Conservation (phyloP, 805 yeast species). For the Yamadazyma sp. region DNA sequence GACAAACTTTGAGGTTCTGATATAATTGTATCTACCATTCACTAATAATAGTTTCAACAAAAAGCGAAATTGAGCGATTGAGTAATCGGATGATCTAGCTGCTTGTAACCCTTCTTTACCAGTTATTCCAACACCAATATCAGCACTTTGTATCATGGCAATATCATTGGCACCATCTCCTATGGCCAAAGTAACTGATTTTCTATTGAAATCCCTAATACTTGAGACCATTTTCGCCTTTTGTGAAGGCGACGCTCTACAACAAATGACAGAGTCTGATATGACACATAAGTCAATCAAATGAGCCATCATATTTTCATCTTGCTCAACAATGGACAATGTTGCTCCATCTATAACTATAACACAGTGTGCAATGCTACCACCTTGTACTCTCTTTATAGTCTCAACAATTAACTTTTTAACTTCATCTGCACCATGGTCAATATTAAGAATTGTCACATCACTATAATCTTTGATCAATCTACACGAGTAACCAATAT, state of each 20-base stretch:
- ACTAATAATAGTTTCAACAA: slow-evolving; percentile 80
- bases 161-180: slow-evolving; percentile 99
- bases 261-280: slow-evolving; percentile 88
- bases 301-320: slow-evolving; percentile 65
- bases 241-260: slow-evolving; percentile 96
- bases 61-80: slow-evolving; percentile 91
- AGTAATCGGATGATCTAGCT: slow-evolving; percentile 89
- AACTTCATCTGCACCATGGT: slow-evolving; percentile 51
- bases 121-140: slow-evolving; percentile 95
- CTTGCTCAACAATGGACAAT: slow-evolving; percentile 66
- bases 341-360: slow-evolving; percentile 95
- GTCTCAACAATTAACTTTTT: slow-evolving; percentile 72
- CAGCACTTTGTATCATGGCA: slow-evolving; percentile 99
- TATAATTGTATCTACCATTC: slow-evolving; percentile 94
- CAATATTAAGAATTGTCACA: slow-evolving; percentile 63
- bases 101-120: slow-evolving; percentile 98
- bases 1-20: slow-evolving; percentile 87
- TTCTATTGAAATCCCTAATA: slow-evolving; percentile 67
- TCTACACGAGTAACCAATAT: slow-evolving; percentile 92
- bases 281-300: slow-evolving; percentile 83
- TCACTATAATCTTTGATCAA: slow-evolving; percentile 91
- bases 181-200: slow-evolving; percentile 84
- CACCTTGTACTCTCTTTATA: slow-evolving; percentile 65
- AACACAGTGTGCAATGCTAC: slow-evolving; percentile 88
- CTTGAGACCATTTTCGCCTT: slow-evolving; percentile 84